A percentile compares a stretch with the other conserved stretches of the same genome.
These are phyloP conservation scores for Pseudogymnoascus sp. DNA, from an alignment of 2,329 filamentous ascomycete species.

Conservation along the genomic window DNA sequence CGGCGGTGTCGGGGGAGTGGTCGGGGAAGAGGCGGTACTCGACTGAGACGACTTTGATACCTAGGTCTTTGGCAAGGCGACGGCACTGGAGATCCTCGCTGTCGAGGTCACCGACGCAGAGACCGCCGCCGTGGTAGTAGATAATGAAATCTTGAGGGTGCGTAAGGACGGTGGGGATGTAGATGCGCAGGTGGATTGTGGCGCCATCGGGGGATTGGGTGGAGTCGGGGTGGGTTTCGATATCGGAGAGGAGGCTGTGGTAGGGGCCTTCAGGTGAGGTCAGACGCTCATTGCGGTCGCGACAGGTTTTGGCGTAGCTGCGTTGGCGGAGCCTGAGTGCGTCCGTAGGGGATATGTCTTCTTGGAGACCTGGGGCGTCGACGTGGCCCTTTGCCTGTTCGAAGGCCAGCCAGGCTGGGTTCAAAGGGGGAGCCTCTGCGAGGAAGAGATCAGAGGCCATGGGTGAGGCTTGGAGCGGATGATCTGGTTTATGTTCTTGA, in stretches of 20 bases:
- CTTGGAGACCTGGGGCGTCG: constrained; percentile 19
- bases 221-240: constrained; percentile 21
- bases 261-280: constrained; percentile 28
- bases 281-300: constrained; percentile 30
- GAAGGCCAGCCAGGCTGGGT: constrained; percentile 34
- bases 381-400: constrained; percentile 29
- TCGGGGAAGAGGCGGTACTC: constrained; percentile 40
- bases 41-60: constrained; percentile 35
- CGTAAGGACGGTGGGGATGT: constrained; percentile 11
- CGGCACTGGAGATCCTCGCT: constrained; percentile 42
- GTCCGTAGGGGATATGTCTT: constrained; percentile 19
- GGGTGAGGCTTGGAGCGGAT: background rate
- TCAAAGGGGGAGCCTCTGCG: constrained; percentile 27
- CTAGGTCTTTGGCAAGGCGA: constrained; percentile 30
- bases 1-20: constrained; percentile 22
- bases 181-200: constrained; percentile 17
- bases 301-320: constrained; percentile 35
- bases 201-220: constrained; percentile 4
- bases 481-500: background rate
- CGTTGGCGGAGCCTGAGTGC: constrained; percentile 28
- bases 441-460: constrained; percentile 14
- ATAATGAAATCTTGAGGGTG: constrained; percentile 27
- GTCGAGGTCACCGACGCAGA: constrained; percentile 40
- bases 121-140: constrained; percentile 42
- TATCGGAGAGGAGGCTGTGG: constrained; percentile 29